phyloP scores from a whole-genome alignment of 257 asterid genomes.

The Anisodus acutangulus region DNA sequence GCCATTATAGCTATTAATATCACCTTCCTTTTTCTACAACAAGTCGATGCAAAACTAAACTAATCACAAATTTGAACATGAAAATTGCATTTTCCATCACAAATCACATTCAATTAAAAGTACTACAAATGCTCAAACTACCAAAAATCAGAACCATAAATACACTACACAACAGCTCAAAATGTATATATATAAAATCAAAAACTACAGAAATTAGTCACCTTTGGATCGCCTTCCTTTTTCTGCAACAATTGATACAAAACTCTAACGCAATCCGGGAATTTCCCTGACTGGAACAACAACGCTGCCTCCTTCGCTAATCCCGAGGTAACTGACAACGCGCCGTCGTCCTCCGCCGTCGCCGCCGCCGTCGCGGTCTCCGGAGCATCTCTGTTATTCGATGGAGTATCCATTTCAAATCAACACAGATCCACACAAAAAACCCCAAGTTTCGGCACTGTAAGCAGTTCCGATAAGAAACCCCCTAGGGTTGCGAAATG shows the following conservation, averaged over 20 bases:
- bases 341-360: constrained; percentile 57
- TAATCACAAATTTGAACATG: too few species aligned
- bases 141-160: too few species aligned
- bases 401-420: constrained; percentile 63
- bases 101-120: too few species aligned
- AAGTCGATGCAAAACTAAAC: too few species aligned
- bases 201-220: constrained; percentile 21
- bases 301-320: constrained; percentile 83
- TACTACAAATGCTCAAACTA: too few species aligned
- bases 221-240: constrained; percentile 82
- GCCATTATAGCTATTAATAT: too few species aligned
- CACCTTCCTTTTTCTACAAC: too few species aligned
- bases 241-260: constrained; percentile 65
- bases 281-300: constrained; percentile 78
- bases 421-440: constrained; percentile 51
- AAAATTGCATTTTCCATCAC: too few species aligned
- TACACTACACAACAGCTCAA: not conserved
- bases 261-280: constrained; percentile 57
- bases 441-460: constrained; percentile 51
- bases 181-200: not conserved
- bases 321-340: constrained; percentile 64
- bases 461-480: constrained; percentile 40
- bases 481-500: constrained; percentile 50
- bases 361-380: constrained; percentile 41
- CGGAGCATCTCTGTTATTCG: constrained; percentile 46